Base-by-base conservation (phyloP, 2,329 filamentous ascomycete genomes). In the Alternaria viburni region DNA sequence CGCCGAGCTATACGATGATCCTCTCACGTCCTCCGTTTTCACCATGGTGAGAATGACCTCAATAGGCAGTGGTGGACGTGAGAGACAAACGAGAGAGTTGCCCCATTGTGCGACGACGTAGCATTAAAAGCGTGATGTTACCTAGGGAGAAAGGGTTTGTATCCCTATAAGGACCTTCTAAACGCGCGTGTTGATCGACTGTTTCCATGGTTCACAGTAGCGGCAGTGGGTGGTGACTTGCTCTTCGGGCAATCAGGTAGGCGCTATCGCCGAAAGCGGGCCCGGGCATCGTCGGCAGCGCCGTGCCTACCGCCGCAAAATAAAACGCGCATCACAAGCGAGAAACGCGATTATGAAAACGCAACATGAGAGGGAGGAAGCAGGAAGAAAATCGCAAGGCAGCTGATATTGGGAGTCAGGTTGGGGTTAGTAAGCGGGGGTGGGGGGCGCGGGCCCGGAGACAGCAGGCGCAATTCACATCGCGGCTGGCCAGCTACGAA, bases 201-300 rank as follows among this genome's bases (percentile, higher is more conserved):
- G 52, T 13, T 30, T 30, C 54, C 54, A 56, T 56, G 54, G 54
- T 56, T 56, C 44, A 56, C 54, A 32, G 32, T 47, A 56, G 26
- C 26, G 41, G 41, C 41, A 10, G 56, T 25, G 46, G 19, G 46
- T 41, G n/a, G 46, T 36, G 46, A 52, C 54, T 45, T 56, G 26
- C 43, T 15, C 54, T 47, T 21, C 23, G 26, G 15, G 17, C 43
- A 52, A 36, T 52, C 49, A 23, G 43, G 13, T 56, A 13, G 10
- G 26, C n/a, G 41, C 17, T 13, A 8, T 32, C 17, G 13, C 23
- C 23, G 28, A 15, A 32, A 21, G 49, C 28, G 49, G 12, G n/a
- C n/a, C 19, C 30, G 28, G 49, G 49, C 49, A 52, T 30, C 28
- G 21, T 41, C 49, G 30, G 30, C 49, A 36, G 28, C 17, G 12